Percentiles rank a stretch among this genome's conserved stretches.
These are phyloP conservation scores for Fusarium compactum DNA, from an alignment of 2,329 filamentous ascomycete species.

Conservation along the genomic window DNA sequence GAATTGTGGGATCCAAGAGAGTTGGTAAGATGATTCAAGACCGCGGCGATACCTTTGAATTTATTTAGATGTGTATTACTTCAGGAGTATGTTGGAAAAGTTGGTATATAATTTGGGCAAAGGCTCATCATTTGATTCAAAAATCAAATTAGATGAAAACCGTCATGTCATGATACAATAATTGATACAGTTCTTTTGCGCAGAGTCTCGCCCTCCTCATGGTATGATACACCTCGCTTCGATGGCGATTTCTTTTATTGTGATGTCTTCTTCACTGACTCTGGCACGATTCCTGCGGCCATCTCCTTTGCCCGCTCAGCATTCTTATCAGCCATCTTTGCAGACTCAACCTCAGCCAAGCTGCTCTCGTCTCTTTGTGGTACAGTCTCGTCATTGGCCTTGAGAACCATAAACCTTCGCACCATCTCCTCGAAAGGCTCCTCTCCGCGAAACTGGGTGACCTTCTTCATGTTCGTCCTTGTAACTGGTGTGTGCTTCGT, in stretches of 20 bases:
- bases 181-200: conserved; percentile 50
- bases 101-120: conserved; percentile 3
- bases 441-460: conserved; percentile 81
- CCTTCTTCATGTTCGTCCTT: conserved; percentile 82
- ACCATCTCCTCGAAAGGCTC: conserved; percentile 76
- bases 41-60: conserved; percentile 92
- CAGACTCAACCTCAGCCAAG: conserved; percentile 29
- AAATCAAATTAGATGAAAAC: conserved; percentile 20
- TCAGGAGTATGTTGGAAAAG: conserved; percentile 19
- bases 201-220: conserved; percentile 38
- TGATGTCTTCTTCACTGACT: conserved; percentile 41
- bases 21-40: conserved; percentile 87
- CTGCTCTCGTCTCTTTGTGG: conserved; percentile 29
- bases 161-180: conserved; percentile 42
- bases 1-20: conserved; percentile 84
- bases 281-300: conserved; percentile 49
- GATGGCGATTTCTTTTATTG: conserved; percentile 38
- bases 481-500: conserved; percentile 77
- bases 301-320: conserved; percentile 51
- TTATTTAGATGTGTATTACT: conserved; percentile 69
- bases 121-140: conserved; percentile 5
- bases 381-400: conserved; percentile 15
- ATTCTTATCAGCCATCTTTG: conserved; percentile 45
- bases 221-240: conserved; percentile 42
- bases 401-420: conserved; percentile 52